Base-by-base conservation (phyloP, 441 rosid species). In the Euphorbia schlechtendalii region DNA sequence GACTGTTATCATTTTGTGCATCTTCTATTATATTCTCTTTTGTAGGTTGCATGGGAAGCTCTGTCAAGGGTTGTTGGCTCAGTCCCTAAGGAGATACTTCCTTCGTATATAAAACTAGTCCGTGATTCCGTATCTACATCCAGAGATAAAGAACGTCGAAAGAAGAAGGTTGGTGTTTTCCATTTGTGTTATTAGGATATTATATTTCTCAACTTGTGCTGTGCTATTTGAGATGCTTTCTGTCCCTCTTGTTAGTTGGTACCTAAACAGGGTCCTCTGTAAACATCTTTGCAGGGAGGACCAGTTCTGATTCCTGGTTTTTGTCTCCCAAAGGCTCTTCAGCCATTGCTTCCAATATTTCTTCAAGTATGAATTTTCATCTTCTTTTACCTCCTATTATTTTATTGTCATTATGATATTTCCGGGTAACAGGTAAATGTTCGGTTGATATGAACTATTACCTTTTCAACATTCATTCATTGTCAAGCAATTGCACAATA, bases 81-180 rank as follows among this genome's bases (percentile, higher is more conserved):
- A 52, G 92, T 96, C 77, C 98, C 98, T 13, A 92, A 90, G 75
- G 99, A 92, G 78, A 81, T 90, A 56, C 92, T 90, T 75, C 96
- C 97, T 60, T 84, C 97, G 13, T 92, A 87, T 75, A 78, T 90
- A 65, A 96, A 92, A 80, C 75, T 87, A 64, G 96, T 92, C 55
- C 96, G 99, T 25, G 99, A 92, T 83, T 96, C 99, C 66, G 89
- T 88, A 56, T 96, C 98, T 59, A 90, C 97, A 17, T 84, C 98
- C 59, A 84, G 91, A 80, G 99, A 96, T 75, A 96, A 86, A 81
- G 97, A 90, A 70, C 94, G 98, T 48, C 78, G 98, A 69, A 88
- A 74, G 72, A 92, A 82, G 81, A 96, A 92, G 97, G 99, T 89
- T 65, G 66, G 65, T 65, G 21, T 24, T 66, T 61, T 36, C 58